Evolutionary conservation across 1,284 basidiomycete genomes (phyloP), one percentile per base, ranked within the genome.

Genomic region (Boletus coffeatus): DNA sequence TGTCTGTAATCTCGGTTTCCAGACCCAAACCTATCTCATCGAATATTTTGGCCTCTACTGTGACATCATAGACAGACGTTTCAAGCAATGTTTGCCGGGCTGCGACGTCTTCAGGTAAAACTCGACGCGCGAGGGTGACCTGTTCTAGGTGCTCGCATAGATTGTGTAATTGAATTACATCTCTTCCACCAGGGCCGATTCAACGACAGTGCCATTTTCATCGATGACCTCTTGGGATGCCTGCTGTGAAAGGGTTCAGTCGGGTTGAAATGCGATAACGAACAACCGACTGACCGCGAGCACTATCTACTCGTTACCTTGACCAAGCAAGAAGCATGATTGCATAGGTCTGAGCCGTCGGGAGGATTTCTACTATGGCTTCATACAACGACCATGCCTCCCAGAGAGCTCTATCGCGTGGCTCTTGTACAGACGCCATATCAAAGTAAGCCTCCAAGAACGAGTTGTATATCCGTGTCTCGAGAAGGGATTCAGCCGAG

Each of bases 21-120:
- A 96, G 80, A 46, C 78, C 79, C 7, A 89, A 67, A 7, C 87
- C 87, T 18, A 88, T 79, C 34, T 82, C 77, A n/a, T 83, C 80
- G 50, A 93, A 80, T 7, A 82, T 64, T 64, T 88, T 81, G 8
- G 83, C 78, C 63, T 93, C 84, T 1, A 86, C 80, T 0, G 94
- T 93, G n/a, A 93, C 88, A 37, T 93, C 90, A 71, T 93, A 90
- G 1, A 92, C 93, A 0, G 92, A 92, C 48, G 88, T 82, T 74
- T 96, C 94, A 4, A 97, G 83, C 2, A 90, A 79, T 67, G 87
- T 86, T 76, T 97, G 94, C 2, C 94, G 89, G 0, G 86, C 79
- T n/a, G 84, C 80, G 18, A 85, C 75, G 66, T 91, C 86, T 53
- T 86, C 84, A 0, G 86, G 80, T 46, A 92, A 80, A 10, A 88